These are phyloP conservation scores for Mrakia hoshinonis DNA, from an alignment of 768 basidiomycete genomes.

Conservation along the genomic window DNA sequence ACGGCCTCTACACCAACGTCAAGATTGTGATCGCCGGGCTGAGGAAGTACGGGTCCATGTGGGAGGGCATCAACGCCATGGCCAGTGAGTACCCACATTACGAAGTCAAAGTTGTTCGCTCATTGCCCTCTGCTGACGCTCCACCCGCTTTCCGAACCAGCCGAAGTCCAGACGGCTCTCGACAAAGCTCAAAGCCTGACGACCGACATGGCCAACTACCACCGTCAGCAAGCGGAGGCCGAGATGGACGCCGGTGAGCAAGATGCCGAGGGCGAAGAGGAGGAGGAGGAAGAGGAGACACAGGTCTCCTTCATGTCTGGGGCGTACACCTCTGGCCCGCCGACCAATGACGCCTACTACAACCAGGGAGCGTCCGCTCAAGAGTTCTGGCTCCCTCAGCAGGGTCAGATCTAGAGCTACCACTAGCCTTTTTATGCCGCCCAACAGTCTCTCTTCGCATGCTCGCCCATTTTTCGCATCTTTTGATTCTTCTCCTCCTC, in stretches of 20 bases:
- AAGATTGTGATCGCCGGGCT: conserved; percentile 20
- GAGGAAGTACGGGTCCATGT: conserved; percentile 11
- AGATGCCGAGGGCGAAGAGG: conserved; percentile 11
- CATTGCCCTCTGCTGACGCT: not conserved
- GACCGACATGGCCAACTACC: conserved; percentile 8
- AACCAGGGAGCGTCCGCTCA: not conserved
- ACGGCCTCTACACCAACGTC: conserved; percentile 21
- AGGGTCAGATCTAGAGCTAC: not conserved
- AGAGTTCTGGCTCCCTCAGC: not conserved
- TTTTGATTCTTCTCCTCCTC: no score
- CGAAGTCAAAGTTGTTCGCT: not conserved
- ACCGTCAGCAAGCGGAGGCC: not conserved
- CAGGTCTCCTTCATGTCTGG: not conserved
- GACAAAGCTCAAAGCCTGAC: conserved; percentile 11
- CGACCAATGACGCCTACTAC: not conserved
- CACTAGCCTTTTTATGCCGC: no score
- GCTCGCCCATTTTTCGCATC: no score
- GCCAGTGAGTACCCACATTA: not conserved
- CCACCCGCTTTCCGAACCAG: not conserved
- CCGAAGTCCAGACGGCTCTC: conserved; percentile 18
- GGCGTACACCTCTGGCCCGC: not conserved
- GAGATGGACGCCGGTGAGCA: not conserved
- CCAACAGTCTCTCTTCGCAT: no score
- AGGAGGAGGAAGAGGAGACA: conserved; percentile 6
- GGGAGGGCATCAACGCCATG: conserved; percentile 19